Evolutionary conservation across 345 rosid genomes (phyloP).

Genomic region (Citrus maxima): DNA sequence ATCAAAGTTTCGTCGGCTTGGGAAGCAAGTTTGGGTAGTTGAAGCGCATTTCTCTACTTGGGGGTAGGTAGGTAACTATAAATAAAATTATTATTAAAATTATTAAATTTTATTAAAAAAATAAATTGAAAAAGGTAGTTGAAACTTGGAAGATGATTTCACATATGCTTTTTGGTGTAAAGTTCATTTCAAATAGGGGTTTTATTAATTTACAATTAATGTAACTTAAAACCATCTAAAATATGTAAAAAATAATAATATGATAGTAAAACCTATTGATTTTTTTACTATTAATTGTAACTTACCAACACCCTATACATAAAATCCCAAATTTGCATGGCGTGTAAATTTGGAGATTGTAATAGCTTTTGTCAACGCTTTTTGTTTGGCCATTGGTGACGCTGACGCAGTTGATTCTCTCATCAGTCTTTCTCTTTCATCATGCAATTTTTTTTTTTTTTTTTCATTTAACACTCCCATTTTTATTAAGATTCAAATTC

Average conservation of each 20-base stretch:
- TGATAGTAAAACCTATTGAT: too few species aligned
- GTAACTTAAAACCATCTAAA: too few species aligned
- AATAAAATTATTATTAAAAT: not conserved
- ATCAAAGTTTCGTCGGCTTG: not conserved
- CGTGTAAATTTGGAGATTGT: not conserved
- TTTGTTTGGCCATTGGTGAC: not conserved
- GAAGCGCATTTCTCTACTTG: not conserved
- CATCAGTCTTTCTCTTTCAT: not conserved
- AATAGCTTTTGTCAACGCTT: not conserved
- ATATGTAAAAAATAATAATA: too few species aligned
- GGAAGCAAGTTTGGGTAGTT: constrained; percentile 23
- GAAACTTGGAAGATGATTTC: not conserved
- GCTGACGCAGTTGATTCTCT: not conserved
- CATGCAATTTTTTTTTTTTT: not conserved
- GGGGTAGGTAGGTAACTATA: constrained; percentile 10
- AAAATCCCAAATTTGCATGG: not conserved
- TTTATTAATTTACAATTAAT: too few species aligned
- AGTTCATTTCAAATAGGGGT: not conserved
- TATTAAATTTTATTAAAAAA: not conserved
- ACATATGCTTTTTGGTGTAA: constrained; percentile 5
- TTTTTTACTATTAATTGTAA: too few species aligned
- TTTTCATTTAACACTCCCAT: too few species aligned
- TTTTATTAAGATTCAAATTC: too few species aligned
- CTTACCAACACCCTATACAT: rapidly evolving
- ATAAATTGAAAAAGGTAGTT: not conserved